Conservation (phyloP, 768 basidiomycete species). For the Auricularia auricula-judae region DNA sequence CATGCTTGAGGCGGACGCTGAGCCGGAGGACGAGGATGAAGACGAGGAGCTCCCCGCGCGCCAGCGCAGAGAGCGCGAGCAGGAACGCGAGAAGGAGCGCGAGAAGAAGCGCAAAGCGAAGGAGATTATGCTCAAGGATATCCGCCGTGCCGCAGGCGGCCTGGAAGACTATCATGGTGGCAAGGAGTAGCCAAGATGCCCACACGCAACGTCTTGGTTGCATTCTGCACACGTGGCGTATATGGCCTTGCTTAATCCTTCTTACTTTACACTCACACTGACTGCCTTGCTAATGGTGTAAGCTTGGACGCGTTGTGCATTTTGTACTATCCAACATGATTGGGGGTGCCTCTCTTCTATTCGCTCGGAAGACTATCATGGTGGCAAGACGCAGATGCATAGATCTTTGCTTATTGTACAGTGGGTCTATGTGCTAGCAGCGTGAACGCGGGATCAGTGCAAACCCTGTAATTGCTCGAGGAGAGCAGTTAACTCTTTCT, state of each 20-base stretch:
- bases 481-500: constrained; percentile 23
- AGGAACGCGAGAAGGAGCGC: constrained; percentile 7
- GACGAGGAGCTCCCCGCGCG: constrained; percentile 10
- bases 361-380: too few relatives aligned
- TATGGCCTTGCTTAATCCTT: too few relatives aligned
- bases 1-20: constrained; percentile 35
- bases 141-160: constrained; percentile 11
- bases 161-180: neutral
- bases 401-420: neutral
- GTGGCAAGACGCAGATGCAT: too few relatives aligned
- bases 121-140: constrained; percentile 9
- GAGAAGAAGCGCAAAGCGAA: constrained; percentile 5
- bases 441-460: constrained; percentile 18
- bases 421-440: constrained; percentile 3
- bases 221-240: too few relatives aligned
- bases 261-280: too few relatives aligned
- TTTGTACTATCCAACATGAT: too few relatives aligned
- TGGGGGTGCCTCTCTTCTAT: too few relatives aligned
- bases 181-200: neutral
- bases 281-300: too few relatives aligned
- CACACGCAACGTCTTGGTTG: too few relatives aligned
- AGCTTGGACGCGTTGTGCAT: too few relatives aligned
- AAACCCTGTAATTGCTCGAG: constrained; percentile 33
- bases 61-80: neutral
- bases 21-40: constrained; percentile 23